These are phyloP conservation scores for Cryptosporidium ryanae DNA, from an alignment of 169 alveolate species.

Conservation along the genomic window DNA sequence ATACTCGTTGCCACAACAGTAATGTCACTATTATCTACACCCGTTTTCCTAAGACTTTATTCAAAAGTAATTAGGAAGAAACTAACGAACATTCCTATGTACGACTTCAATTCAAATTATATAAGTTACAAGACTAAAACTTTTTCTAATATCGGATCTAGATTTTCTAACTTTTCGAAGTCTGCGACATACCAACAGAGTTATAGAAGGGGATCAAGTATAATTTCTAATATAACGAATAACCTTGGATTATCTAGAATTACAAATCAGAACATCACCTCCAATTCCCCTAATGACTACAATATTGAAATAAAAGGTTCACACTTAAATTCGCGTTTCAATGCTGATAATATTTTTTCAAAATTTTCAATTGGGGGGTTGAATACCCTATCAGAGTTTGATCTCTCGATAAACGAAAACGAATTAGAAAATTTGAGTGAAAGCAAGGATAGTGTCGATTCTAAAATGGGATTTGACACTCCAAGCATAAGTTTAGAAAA, in stretches of 20 bases:
- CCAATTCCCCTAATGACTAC: slow-evolving; percentile 7
- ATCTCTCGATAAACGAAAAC: slow-evolving; percentile 20
- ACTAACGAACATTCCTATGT: background rate
- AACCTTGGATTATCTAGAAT: background rate
- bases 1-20: slow-evolving; percentile 65
- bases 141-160: background rate
- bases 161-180: background rate
- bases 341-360: slow-evolving; percentile 1
- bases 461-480: slow-evolving; percentile 13
- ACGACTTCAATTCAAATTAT: slow-evolving; percentile 11
- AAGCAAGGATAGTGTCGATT: background rate
- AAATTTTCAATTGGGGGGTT: background rate
- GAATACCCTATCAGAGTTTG: background rate
- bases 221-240: slow-evolving; percentile 14
- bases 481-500: slow-evolving; percentile 65
- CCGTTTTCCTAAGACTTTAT: slow-evolving; percentile 27
- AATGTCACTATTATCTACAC: slow-evolving; percentile 54
- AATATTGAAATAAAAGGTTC: slow-evolving; percentile 21
- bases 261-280: background rate
- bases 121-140: background rate
- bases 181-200: background rate
- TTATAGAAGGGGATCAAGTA: slow-evolving; percentile 2
- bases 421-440: slow-evolving; percentile 39
- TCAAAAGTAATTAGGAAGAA: slow-evolving; percentile 8
- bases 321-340: slow-evolving; percentile 36